Percentiles rank a stretch among this genome's conserved stretches.
phyloP scores from a whole-genome alignment of 768 basidiomycete species.

The Lanmaoa pseudosensibilis region DNA sequence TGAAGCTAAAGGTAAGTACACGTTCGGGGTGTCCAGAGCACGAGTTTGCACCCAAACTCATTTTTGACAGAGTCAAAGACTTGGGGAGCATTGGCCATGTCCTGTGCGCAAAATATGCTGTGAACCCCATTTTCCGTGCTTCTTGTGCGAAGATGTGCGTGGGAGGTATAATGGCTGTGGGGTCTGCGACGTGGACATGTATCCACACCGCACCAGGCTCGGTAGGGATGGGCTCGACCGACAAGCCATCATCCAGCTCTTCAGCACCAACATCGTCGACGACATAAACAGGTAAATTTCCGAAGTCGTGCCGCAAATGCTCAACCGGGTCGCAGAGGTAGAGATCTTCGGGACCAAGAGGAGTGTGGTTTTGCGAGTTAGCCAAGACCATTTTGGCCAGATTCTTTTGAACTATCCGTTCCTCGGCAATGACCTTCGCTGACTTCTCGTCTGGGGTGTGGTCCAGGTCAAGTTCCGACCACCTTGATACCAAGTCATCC shows the following conservation, averaged over 20 bases:
- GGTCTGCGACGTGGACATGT: slow-evolving; percentile 93
- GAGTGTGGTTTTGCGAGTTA: slow-evolving; percentile 21
- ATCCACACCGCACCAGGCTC: slow-evolving; percentile 72
- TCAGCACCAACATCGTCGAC: slow-evolving; percentile 78
- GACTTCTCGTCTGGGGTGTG: slow-evolving; percentile 25
- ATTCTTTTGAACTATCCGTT: slow-evolving; percentile 23
- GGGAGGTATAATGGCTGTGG: slow-evolving; percentile 75
- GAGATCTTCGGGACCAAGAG: slow-evolving; percentile 64
- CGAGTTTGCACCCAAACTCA: slow-evolving; percentile 47
- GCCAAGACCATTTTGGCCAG: slow-evolving; percentile 10
- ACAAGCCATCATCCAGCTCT: slow-evolving; percentile 94
- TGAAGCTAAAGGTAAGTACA: slow-evolving; percentile 79
- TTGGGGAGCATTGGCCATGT: slow-evolving; percentile 75
- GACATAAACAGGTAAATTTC: slow-evolving; percentile 75
- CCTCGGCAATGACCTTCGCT: slow-evolving; percentile 35
- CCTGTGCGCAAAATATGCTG: slow-evolving; percentile 65
- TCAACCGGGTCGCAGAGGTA: slow-evolving; percentile 64
- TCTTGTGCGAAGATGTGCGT: slow-evolving; percentile 57
- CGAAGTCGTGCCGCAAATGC: slow-evolving; percentile 82
- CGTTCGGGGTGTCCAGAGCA: slow-evolving; percentile 43
- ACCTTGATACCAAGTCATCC: slow-evolving; percentile 61
- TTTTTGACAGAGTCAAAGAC: slow-evolving; percentile 46
- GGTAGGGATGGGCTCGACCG: slow-evolving; percentile 64
- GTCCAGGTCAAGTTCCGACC: slow-evolving; percentile 35
- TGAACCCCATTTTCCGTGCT: slow-evolving; percentile 52